Conservation (phyloP, 2,329 filamentous ascomycete species). For the Botrytis medusae region DNA sequence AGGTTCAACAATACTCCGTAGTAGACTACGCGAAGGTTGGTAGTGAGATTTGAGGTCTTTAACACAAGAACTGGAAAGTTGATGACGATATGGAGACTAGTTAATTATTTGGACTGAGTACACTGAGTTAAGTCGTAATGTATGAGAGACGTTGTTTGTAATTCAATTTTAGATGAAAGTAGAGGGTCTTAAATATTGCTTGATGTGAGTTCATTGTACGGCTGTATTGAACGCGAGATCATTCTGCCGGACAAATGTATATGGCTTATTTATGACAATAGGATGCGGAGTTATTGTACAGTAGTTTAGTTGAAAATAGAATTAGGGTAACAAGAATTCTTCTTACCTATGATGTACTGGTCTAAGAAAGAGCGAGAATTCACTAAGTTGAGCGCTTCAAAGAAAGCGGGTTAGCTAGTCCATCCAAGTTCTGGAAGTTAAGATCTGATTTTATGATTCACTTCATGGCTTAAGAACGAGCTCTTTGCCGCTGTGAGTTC, state of each 20-base stretch:
- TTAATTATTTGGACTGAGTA: not conserved
- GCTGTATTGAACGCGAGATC: not conserved
- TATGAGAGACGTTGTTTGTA: not conserved
- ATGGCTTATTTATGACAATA: no score
- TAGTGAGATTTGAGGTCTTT: accelerated
- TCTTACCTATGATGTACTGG: not conserved
- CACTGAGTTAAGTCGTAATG: not conserved
- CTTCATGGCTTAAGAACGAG: not conserved
- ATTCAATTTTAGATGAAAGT: not conserved
- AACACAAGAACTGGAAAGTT: no score
- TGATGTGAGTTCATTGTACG: no score
- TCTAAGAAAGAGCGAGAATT: not conserved
- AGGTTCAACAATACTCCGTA: not conserved
- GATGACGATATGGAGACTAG: not conserved
- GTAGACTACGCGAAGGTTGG: not conserved
- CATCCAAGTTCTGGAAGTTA: not conserved
- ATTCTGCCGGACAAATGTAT: not conserved
- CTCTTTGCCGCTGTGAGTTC: not conserved
- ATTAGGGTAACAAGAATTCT: no score
- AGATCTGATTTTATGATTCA: not conserved
- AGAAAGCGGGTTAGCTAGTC: not conserved
- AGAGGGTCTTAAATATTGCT: not conserved
- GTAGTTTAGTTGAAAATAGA: not conserved
- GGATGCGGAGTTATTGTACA: not conserved
- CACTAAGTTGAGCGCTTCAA: not conserved